phyloP scores from a whole-genome alignment of 1,284 basidiomycete species.

The Cystobasidiaceae sp. region DNA sequence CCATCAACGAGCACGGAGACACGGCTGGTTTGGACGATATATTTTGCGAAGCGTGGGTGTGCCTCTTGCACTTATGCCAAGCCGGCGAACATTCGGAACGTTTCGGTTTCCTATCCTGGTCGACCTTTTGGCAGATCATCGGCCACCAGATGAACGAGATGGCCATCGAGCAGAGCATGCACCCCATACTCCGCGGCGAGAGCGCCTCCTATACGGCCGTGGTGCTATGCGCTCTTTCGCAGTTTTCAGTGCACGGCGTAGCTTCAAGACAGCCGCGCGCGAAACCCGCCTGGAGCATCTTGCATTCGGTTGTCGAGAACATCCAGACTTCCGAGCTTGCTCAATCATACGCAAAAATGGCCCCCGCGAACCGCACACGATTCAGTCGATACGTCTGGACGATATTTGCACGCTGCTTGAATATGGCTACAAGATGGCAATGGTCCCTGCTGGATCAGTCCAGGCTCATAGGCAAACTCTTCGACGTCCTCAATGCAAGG shows the following conservation, averaged over 20 bases:
- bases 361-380: slow-evolving; percentile 53
- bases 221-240: slow-evolving; percentile 66
- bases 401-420: slow-evolving; percentile 67
- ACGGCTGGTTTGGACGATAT: slow-evolving; percentile 50
- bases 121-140: slow-evolving; percentile 50
- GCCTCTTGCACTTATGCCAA: slow-evolving; percentile 57
- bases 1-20: too few relatives aligned
- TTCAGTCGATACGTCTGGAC: slow-evolving; percentile 71
- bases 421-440: slow-evolving; percentile 64
- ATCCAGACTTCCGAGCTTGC: slow-evolving; percentile 58
- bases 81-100: slow-evolving; percentile 33
- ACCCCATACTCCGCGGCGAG: slow-evolving; percentile 59
- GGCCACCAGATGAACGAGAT: slow-evolving; percentile 44
- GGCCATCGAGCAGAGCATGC: slow-evolving; percentile 40
- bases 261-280: slow-evolving; percentile 53
- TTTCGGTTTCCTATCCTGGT: slow-evolving; percentile 51
- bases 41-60: slow-evolving; percentile 69
- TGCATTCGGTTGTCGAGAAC: slow-evolving; percentile 56
- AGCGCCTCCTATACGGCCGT: slow-evolving; percentile 67
- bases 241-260: slow-evolving; percentile 65
- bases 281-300: slow-evolving; percentile 63
- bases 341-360: slow-evolving; percentile 52
- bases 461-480: slow-evolving; percentile 61
- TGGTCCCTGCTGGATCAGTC: slow-evolving; percentile 65
- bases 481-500: slow-evolving; percentile 72